A percentile compares a stretch with the other conserved stretches of the same genome.
These are phyloP conservation scores for Spathaspora sp. DNA, from an alignment of 1,139 yeast species.

Conservation along the genomic window DNA sequence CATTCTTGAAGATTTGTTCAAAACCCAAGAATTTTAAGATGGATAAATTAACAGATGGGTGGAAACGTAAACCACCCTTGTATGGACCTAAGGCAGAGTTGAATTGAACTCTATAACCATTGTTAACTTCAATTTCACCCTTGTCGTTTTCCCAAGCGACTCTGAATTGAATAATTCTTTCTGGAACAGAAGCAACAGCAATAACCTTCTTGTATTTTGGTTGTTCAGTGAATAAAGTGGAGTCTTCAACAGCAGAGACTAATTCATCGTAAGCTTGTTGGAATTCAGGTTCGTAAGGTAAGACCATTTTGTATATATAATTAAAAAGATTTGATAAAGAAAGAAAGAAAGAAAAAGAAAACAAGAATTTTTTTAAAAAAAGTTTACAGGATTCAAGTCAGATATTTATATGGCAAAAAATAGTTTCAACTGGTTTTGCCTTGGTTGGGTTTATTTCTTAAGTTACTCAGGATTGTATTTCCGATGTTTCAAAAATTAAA, in stretches of 20 bases:
- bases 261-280: constrained; percentile 98
- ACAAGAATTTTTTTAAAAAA: neutral
- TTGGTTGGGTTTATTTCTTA: neutral
- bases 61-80: constrained; percentile 99
- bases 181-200: constrained; percentile 92
- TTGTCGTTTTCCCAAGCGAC: constrained; percentile 97
- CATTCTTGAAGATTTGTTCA: constrained; percentile 98
- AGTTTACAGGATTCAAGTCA: neutral
- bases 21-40: constrained; percentile 95
- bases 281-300: constrained; percentile 91
- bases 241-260: constrained; percentile 82
- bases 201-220: constrained; percentile 90
- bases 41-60: constrained; percentile 93
- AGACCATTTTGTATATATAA: constrained; percentile 39
- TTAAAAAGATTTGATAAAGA: neutral
- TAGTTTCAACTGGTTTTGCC: neutral
- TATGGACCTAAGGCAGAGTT: constrained; percentile 98
- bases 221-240: constrained; percentile 82
- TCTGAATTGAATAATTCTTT: constrained; percentile 94
- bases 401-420: neutral
- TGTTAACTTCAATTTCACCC: constrained; percentile 89
- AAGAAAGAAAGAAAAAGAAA: constrained; percentile 1
- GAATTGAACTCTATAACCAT: constrained; percentile 98
- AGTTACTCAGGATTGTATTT: neutral
- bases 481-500: constrained; percentile 1